These are phyloP conservation scores for Tricholoma furcatifolium DNA, from an alignment of 768 basidiomycete species.

Conservation along the genomic window DNA sequence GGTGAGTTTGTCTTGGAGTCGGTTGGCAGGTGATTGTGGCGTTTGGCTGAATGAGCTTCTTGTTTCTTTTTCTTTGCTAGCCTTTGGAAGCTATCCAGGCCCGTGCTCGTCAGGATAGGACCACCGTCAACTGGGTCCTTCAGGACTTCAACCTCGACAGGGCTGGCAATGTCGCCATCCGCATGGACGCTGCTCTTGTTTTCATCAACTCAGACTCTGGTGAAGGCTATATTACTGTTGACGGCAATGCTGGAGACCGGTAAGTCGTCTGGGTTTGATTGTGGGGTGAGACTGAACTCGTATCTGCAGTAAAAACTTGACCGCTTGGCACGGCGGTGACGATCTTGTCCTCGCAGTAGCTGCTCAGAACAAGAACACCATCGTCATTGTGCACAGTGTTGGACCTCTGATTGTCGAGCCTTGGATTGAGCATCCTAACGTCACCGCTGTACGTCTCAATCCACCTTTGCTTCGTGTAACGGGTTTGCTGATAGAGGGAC, in stretches of 20 bases:
- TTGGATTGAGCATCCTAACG: constrained; percentile 73
- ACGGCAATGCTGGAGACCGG: constrained; percentile 78
- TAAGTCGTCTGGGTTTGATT: constrained; percentile 25
- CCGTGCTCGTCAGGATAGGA: constrained; percentile 65
- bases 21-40: background rate
- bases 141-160: constrained; percentile 62
- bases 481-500: constrained; percentile 18
- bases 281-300: background rate
- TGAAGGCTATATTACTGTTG: constrained; percentile 78
- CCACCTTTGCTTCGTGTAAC: constrained; percentile 20
- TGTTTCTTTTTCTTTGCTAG: constrained; percentile 28
- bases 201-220: constrained; percentile 85
- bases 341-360: constrained; percentile 68
- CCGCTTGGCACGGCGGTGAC: constrained; percentile 75
- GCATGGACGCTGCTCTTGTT: constrained; percentile 68
- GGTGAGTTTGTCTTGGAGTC: constrained; percentile 33
- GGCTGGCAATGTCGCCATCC: constrained; percentile 47
- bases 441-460: constrained; percentile 54
- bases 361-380: constrained; percentile 65
- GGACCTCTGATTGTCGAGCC: constrained; percentile 59
- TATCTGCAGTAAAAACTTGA: constrained; percentile 54
- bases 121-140: constrained; percentile 65
- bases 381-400: constrained; percentile 66
- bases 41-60: background rate
- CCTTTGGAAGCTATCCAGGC: constrained; percentile 81